Evolutionary conservation across 1,284 basidiomycete genomes (phyloP).

Genomic region (Tilletia indica): DNA sequence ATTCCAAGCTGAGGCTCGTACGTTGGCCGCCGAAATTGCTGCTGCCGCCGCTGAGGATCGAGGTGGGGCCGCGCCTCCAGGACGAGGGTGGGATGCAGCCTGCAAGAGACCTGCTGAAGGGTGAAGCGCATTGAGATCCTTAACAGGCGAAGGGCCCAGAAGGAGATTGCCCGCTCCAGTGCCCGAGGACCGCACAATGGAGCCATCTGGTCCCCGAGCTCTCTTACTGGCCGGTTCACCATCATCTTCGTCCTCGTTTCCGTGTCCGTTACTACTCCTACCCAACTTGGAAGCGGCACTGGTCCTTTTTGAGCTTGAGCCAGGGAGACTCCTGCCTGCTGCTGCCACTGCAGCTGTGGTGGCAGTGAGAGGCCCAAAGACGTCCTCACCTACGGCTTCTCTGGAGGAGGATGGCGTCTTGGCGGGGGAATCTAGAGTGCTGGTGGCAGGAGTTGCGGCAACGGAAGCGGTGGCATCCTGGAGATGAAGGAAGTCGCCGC

Average conservation of each 20-base stretch:
- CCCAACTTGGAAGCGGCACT: not conserved
- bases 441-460: not conserved
- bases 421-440: not conserved
- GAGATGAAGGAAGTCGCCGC: constrained; percentile 2
- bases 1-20: constrained; percentile 5
- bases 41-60: not conserved
- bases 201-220: not conserved
- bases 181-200: not conserved
- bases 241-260: no score
- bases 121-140: constrained; percentile 49
- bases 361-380: not conserved
- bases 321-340: not conserved
- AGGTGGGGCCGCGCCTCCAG: not conserved
- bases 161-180: constrained; percentile 1
- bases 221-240: not conserved
- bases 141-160: constrained; percentile 45
- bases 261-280: no score
- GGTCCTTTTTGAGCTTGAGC: not conserved
- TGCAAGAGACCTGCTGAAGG: constrained; percentile 40
- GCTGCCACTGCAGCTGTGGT: not conserved
- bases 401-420: not conserved
- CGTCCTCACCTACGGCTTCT: not conserved
- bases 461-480: no score
- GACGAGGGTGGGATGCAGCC: constrained; percentile 29
- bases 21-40: not conserved